Base-by-base conservation (phyloP, 2,329 filamentous ascomycete species). In the Catunica adiposa region DNA sequence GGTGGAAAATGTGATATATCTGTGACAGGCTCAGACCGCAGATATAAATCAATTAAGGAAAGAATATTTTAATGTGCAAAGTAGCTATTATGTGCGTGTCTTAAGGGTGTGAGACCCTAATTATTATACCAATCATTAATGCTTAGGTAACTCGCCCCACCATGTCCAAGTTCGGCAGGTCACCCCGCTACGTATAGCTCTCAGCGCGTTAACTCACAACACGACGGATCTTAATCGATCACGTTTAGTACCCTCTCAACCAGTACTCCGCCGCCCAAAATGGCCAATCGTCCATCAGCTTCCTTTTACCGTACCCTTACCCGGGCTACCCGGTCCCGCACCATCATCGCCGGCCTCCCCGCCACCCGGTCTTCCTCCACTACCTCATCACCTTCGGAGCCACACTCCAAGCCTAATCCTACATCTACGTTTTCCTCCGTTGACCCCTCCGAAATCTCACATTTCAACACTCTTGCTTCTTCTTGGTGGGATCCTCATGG, bases 401-500 rank as follows among this genome's bases (percentile, higher is more conserved):
- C 50, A 40, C 15, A 29, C 9, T n/a, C 50, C 17, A 11, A 29
- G 11, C 50, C 50, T 11, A 7, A 37, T 15, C 17, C 14, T 17
- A 26, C 44, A 34, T 20, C 50, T 42, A 15, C 57, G 56, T 74
- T 71, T 63, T 81, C 84, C 51, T 89, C 86, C 56, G 86, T 98
- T 69, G 94, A 94, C 64, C 78, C 86, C 54, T 79, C 83, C 61
- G 90, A 98, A 72, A 80, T 98, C 61, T 86, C 85, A 17, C 92
- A 98, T 73, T 98, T 98, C 78, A 89, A 89, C 65, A 81, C 82
- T 60, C 86, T 98, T 64, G 92, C 92, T 61, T 86, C 86, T 61
- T 84, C 84, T 63, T 98, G 92, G 92, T 98, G 92, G 92, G 89
- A 97, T 69, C 86, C 90, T 1, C 82, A 95, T 65, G 92, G 92